Evolutionary conservation across 73 alveolate species (phyloP), one percentile per base, ranked within the genome.

Genomic region (Effrenium voratum): DNA sequence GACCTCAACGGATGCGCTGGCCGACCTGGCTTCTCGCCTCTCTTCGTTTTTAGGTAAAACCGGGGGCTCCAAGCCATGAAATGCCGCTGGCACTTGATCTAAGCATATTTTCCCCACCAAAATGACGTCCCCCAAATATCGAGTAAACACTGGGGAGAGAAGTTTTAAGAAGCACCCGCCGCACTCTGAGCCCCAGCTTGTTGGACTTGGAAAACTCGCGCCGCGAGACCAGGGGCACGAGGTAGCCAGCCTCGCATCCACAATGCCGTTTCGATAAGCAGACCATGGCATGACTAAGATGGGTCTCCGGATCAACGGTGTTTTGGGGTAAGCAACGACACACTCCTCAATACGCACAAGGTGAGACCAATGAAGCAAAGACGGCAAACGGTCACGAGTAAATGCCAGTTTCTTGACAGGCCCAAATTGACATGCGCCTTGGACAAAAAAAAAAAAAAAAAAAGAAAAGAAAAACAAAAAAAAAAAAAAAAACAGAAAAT

Each of bases 171-270:
- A 19, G 63, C 63, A 12, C 63, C 63, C 63, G 63, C 19, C 63
- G 19, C 26, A 52, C 63, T 32, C 66, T 79, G 80, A 26, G 1
- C 82, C 66, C 84, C 26, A 2, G 52, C 95, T 87, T 87, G 84
- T 87, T 87, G 72, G 95, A 87, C 50, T 87, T 87, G 45, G 95
- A 87, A 41, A 87, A n/a, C 52, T 87, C 95, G 38, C 83, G 60
- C 63, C 95, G 46, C 45, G 95, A 87, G 95, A 87, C 95, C 72
- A 87, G 59, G 30, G 49, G 46, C 36, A 50, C 19, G 50, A 87
- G 41, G 49, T 87, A 87, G 41, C 95, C 95, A 40, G 95, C 95
- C 95, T 87, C 50, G 44, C 13, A 32, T 47, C 92, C 30, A 44
- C 0, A 0, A 32, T 5, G 91, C 8, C 46, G 41, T 30, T n/a